Percentiles rank a stretch among this genome's conserved stretches.
Conservation (phyloP, 257 asterid genomes). For the Avicennia marina region DNA sequence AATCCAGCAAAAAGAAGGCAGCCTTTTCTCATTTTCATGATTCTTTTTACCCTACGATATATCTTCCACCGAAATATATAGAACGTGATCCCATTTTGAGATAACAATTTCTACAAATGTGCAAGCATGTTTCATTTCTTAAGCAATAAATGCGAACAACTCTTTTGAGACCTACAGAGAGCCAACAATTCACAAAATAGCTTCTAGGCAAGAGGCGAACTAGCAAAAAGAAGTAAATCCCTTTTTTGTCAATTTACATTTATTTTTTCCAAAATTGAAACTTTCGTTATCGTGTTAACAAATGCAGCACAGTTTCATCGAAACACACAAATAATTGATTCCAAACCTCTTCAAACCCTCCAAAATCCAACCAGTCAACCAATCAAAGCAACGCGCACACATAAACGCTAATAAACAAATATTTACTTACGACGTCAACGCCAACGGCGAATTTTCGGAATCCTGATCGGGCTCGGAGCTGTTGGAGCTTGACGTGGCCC, state of each 20-base stretch:
- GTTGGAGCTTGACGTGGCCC: constrained; percentile 37
- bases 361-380: background rate
- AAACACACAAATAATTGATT: background rate
- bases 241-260: background rate
- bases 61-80: too few species aligned
- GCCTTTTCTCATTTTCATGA: too few species aligned
- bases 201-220: too few species aligned
- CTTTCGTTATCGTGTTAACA: too few species aligned
- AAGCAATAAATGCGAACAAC: background rate
- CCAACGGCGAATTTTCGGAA: constrained; percentile 30
- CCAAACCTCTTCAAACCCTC: constrained; percentile 12
- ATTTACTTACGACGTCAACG: constrained; percentile 49
- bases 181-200: too few species aligned
- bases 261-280: background rate
- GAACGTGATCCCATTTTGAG: background rate
- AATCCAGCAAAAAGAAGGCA: too few species aligned
- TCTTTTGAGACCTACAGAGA: too few species aligned
- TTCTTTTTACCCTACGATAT: too few species aligned
- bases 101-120: background rate
- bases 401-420: constrained; percentile 10
- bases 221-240: too few species aligned
- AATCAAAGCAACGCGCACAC: background rate
- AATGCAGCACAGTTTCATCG: background rate
- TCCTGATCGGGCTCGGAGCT: constrained; percentile 34
- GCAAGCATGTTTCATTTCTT: background rate